A percentile compares a stretch with the other conserved stretches of the same genome.
Evolutionary conservation across 2,329 filamentous ascomycete genomes (phyloP).

Genomic region (Penicillium decumbens): DNA sequence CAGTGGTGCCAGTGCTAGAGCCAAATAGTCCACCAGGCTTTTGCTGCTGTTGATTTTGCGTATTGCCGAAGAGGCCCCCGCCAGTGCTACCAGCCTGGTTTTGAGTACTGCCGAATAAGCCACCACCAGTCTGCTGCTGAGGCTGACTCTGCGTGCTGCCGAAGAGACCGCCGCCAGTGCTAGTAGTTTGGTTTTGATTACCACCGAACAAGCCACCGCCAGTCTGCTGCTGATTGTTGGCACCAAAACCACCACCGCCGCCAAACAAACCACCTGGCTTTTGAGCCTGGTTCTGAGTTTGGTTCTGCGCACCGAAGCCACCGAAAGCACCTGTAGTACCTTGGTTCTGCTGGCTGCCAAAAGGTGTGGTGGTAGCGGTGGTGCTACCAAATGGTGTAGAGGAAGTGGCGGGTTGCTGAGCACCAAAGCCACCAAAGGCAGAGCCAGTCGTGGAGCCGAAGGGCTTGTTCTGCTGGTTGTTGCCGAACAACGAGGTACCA

Average conservation of each 20-base stretch:
- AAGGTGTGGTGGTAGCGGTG: constrained; percentile 39
- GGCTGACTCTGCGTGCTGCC: not conserved
- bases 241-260: not conserved
- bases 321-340: constrained; percentile 14
- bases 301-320: not conserved
- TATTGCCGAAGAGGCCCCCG: constrained; percentile 46
- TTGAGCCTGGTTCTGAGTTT: not conserved
- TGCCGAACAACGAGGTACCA: constrained; percentile 43
- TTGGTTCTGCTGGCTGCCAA: constrained; percentile 40
- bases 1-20: constrained; percentile 21
- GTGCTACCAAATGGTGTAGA: constrained; percentile 41
- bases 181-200: not conserved
- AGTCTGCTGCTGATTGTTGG: not conserved
- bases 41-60: constrained; percentile 21
- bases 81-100: constrained; percentile 29
- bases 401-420: constrained; percentile 34
- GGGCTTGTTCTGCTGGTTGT: constrained; percentile 34
- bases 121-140: not conserved
- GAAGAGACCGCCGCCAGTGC: not conserved
- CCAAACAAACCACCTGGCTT: not conserved
- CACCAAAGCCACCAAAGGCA: constrained; percentile 35
- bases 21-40: constrained; percentile 24
- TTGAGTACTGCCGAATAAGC: not conserved
- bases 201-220: not conserved
- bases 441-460: constrained; percentile 28